phyloP scores from a whole-genome alignment of 2,329 filamentous ascomycete genomes.

The Dactylella cylindrospora region DNA sequence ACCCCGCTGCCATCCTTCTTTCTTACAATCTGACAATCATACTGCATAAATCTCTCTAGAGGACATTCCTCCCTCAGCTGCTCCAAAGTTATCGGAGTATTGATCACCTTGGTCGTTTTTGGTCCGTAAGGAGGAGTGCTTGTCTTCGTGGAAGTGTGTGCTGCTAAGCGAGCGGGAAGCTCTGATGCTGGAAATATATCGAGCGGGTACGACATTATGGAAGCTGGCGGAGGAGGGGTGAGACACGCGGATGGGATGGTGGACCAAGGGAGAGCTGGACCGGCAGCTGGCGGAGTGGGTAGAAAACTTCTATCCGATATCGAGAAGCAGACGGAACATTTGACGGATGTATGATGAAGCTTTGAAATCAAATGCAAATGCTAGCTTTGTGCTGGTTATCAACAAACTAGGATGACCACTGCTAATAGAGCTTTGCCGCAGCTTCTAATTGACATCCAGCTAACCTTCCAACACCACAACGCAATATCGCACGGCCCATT shows the following conservation, averaged over 20 bases:
- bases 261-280: background rate
- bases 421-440: too few relatives aligned
- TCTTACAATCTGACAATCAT: conserved; percentile 39
- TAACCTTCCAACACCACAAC: conserved; percentile 37
- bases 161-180: conserved; percentile 34
- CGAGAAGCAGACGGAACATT: conserved; percentile 14
- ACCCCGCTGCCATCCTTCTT: conserved; percentile 19
- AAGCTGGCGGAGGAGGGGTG: conserved; percentile 6
- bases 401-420: too few relatives aligned
- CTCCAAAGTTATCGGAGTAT: conserved; percentile 29
- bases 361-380: too few relatives aligned
- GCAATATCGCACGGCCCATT: conserved; percentile 13
- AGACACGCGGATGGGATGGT: background rate
- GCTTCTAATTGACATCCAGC: conserved; percentile 30
- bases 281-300: conserved; percentile 6
- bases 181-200: conserved; percentile 44
- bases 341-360: conserved; percentile 21
- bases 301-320: conserved; percentile 28
- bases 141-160: conserved; percentile 6
- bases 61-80: conserved; percentile 34
- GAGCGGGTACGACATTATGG: conserved; percentile 34
- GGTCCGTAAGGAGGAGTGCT: conserved; percentile 11
- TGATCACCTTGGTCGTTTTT: conserved; percentile 18
- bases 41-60: conserved; percentile 40
- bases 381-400: too few relatives aligned